phyloP scores from a whole-genome alignment of 1,284 basidiomycete genomes.

The Ganoderma multipileum region DNA sequence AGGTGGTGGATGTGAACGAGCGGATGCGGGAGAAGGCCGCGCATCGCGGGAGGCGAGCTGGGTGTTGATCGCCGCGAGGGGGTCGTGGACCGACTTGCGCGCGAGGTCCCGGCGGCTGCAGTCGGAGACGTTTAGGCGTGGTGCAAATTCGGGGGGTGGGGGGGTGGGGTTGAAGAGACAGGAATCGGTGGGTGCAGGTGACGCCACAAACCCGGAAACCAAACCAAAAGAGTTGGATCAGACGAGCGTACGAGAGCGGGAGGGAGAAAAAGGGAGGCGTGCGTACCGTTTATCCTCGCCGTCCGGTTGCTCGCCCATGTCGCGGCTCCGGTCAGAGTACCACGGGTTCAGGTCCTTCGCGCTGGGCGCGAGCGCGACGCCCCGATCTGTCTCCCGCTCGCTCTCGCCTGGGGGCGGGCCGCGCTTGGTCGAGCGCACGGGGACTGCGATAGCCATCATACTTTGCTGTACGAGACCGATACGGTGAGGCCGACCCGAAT shows the following conservation, averaged over 20 bases:
- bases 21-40: slow-evolving; percentile 29
- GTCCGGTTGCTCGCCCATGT: slow-evolving; percentile 31
- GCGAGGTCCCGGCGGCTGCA: slow-evolving; percentile 68
- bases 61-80: slow-evolving; percentile 75
- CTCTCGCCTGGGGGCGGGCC: slow-evolving; percentile 36
- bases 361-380: slow-evolving; percentile 73
- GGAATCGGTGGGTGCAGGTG: not conserved
- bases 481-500: not conserved
- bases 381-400: slow-evolving; percentile 65
- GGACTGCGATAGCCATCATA: slow-evolving; percentile 45
- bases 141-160: not conserved
- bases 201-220: not conserved
- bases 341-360: slow-evolving; percentile 80
- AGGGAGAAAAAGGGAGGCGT: slow-evolving; percentile 3
- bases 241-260: not conserved
- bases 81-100: slow-evolving; percentile 70
- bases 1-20: too few relatives aligned
- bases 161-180: not conserved
- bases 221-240: not conserved
- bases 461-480: slow-evolving; percentile 39
- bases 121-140: not conserved
- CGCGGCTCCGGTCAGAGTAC: slow-evolving; percentile 59
- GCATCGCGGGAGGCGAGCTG: slow-evolving; percentile 56
- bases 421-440: slow-evolving; percentile 51
- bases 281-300: slow-evolving; percentile 40